These are phyloP conservation scores for Prunus persica DNA, from an alignment of 306 rosid species.

Conservation along the genomic window DNA sequence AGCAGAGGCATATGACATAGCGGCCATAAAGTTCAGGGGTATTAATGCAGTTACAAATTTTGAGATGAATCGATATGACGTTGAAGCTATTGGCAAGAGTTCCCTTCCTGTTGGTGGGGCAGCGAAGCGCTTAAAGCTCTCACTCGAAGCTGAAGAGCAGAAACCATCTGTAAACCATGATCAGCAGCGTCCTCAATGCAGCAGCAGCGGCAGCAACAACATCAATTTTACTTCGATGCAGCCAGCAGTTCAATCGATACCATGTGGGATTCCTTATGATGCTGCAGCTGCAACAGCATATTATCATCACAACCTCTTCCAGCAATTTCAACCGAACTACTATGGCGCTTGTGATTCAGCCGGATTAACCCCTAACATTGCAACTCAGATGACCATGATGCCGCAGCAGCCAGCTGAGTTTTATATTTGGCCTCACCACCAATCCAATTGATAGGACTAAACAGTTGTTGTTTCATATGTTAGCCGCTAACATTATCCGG, in stretches of 20 bases:
- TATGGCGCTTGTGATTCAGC: slow-evolving; percentile 30
- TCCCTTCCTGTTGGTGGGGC: slow-evolving; percentile 89
- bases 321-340: slow-evolving; percentile 52
- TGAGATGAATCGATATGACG: slow-evolving; percentile 90
- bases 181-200: slow-evolving; percentile 47
- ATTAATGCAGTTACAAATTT: slow-evolving; percentile 89
- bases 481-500: slow-evolving; percentile 46
- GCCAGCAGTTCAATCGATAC: slow-evolving; percentile 49
- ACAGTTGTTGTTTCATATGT: slow-evolving; percentile 1
- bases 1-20: slow-evolving; percentile 92
- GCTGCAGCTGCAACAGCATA: slow-evolving; percentile 40
- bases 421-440: slow-evolving; percentile 74
- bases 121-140: slow-evolving; percentile 81
- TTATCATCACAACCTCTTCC: slow-evolving; percentile 68
- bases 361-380: slow-evolving; percentile 15
- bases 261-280: slow-evolving; percentile 66
- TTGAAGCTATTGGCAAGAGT: slow-evolving; percentile 77
- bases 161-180: slow-evolving; percentile 29
- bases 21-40: slow-evolving; percentile 93
- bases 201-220: slow-evolving; percentile 38
- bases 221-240: slow-evolving; percentile 67
- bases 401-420: slow-evolving; percentile 61
- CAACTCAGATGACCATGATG: slow-evolving; percentile 29
- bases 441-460: slow-evolving; percentile 44
- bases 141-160: slow-evolving; percentile 67